phyloP scores from a whole-genome alignment of 2,329 filamentous ascomycete genomes.

The Fusarium sp. region DNA sequence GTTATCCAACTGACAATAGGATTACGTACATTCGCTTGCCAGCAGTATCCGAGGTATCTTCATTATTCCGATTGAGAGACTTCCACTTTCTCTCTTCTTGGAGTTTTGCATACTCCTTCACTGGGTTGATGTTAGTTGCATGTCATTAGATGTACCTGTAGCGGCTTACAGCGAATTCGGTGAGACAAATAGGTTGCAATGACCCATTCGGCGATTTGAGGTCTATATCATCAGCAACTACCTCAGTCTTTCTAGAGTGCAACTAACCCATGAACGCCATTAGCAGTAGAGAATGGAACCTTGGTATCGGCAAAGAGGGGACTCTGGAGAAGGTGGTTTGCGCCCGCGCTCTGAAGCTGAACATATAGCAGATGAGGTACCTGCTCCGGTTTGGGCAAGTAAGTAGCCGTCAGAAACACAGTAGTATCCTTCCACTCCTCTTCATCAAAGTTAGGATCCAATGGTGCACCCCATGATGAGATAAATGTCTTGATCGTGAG shows the following conservation, averaged over 20 bases:
- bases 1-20: fast-evolving
- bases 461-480: conserved; percentile 49
- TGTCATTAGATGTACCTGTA: fast-evolving
- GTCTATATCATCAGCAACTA: conserved; percentile 52
- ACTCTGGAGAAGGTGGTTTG: conserved; percentile 62
- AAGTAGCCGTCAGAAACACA: conserved; percentile 59
- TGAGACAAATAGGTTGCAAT: conserved; percentile 64
- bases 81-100: conserved; percentile 62
- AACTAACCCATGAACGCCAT: conserved; percentile 68
- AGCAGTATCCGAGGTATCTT: conserved; percentile 59
- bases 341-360: conserved; percentile 68
- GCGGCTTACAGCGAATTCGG: conserved; percentile 61
- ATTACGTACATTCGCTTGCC: conserved; percentile 62
- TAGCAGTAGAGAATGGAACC: conserved; percentile 66
- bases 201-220: conserved; percentile 70
- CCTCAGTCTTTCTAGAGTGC: fast-evolving
- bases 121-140: conserved; percentile 44
- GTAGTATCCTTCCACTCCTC: conserved; percentile 64
- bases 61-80: conserved; percentile 38
- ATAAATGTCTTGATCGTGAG: conserved; percentile 56
- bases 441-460: conserved; percentile 46
- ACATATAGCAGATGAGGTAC: conserved; percentile 65
- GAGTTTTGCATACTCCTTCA: conserved; percentile 60
- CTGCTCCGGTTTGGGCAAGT: conserved; percentile 55
- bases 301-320: conserved; percentile 65